Evolutionary conservation across 768 basidiomycete genomes (phyloP).

Genomic region (Trichaptum fuscoviolaceum): DNA sequence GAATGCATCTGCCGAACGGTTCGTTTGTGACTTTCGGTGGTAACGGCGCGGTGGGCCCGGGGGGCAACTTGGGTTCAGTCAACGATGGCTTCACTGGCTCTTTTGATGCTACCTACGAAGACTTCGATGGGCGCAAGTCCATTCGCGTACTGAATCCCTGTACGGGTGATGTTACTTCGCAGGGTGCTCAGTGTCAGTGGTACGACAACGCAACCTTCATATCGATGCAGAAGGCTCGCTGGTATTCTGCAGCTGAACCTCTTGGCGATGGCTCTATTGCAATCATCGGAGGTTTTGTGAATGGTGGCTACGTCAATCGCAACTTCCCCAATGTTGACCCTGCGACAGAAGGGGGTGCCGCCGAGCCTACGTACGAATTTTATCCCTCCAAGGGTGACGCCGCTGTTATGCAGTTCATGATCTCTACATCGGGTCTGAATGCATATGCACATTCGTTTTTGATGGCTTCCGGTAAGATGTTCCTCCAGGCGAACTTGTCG

Average conservation of each 20-base stretch:
- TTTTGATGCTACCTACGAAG: slow-evolving; percentile 65
- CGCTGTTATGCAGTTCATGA: slow-evolving; percentile 60
- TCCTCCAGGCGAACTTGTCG: slow-evolving; percentile 79
- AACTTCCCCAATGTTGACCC: slow-evolving; percentile 70
- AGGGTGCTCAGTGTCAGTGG: slow-evolving; percentile 59
- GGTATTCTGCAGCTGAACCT: slow-evolving; percentile 76
- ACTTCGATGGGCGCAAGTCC: slow-evolving; percentile 74
- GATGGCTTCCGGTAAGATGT: slow-evolving; percentile 70
- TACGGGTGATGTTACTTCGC: slow-evolving; percentile 25
- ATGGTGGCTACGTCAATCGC: slow-evolving; percentile 75
- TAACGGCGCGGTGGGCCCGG: slow-evolving; percentile 66
- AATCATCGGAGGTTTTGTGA: slow-evolving; percentile 76
- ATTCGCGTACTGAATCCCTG: slow-evolving; percentile 85
- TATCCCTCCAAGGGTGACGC: slow-evolving; percentile 57
- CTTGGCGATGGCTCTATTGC: slow-evolving; percentile 72
- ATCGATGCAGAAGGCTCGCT: slow-evolving; percentile 62
- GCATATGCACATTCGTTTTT: slow-evolving; percentile 71
- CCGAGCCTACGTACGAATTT: slow-evolving; percentile 81
- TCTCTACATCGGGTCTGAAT: slow-evolving; percentile 70
- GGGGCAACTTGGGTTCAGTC: slow-evolving; percentile 53
- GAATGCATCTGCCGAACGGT: slow-evolving; percentile 77
- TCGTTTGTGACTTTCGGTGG: slow-evolving; percentile 74
- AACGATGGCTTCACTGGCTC: slow-evolving; percentile 39
- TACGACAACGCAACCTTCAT: slow-evolving; percentile 61
- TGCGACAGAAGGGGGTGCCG: slow-evolving; percentile 54